These are phyloP conservation scores for Heliamphora exappendiculata DNA, from an alignment of 148 eudicot genomes.

Conservation along the genomic window DNA sequence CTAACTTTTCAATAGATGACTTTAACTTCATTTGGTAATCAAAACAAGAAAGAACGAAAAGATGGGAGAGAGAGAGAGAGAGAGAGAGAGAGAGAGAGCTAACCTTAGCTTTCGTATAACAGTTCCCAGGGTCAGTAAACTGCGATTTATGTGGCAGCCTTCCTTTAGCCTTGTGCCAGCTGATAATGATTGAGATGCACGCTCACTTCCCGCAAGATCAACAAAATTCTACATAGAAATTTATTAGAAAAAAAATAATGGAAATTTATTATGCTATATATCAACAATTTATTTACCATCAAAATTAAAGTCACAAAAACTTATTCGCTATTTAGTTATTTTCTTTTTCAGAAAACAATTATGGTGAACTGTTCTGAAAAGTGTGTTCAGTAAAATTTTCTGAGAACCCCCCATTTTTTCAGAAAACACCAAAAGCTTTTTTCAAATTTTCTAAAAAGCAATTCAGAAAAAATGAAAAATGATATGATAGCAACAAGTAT, in stretches of 20 bases:
- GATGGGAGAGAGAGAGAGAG: too few species aligned
- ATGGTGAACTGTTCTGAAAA: too few species aligned
- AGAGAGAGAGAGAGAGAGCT: too few species aligned
- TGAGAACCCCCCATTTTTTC: too few species aligned
- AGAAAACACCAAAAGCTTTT: too few species aligned
- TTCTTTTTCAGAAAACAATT: too few species aligned
- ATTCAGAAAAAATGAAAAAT: too few species aligned
- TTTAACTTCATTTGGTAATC: background rate
- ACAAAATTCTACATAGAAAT: conserved; percentile 63
- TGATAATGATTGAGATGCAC: conserved; percentile 90
- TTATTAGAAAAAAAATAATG: background rate
- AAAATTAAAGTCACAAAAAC: conserved; percentile 9
- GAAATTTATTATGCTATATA: background rate
- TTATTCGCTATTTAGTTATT: too few species aligned
- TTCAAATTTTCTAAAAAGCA: too few species aligned
- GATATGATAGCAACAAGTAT: too few species aligned
- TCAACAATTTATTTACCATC: conserved; percentile 6
- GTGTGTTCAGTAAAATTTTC: too few species aligned
- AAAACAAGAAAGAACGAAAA: background rate
- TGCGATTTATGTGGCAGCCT: conserved; percentile 94
- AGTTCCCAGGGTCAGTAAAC: conserved; percentile 86
- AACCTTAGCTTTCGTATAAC: conserved; percentile 96
- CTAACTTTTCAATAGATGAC: background rate
- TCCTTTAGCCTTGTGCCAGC: conserved; percentile 93
- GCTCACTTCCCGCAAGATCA: conserved; percentile 98